Evolutionary conservation across 2,329 filamentous ascomycete genomes (phyloP).

Genomic region (Cryphonectria carpinicola): DNA sequence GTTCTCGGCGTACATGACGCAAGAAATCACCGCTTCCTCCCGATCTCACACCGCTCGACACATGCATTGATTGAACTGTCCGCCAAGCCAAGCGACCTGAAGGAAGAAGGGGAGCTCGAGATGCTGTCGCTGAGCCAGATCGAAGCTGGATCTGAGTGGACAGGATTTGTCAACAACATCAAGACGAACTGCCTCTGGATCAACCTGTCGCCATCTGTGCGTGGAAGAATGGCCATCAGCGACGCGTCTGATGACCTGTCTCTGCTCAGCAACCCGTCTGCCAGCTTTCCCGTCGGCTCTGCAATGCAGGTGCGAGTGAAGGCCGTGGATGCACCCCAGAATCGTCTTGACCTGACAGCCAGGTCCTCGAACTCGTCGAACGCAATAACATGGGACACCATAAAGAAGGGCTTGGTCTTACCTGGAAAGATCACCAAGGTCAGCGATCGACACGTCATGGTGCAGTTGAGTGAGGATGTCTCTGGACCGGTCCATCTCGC

Average conservation of each 20-base stretch:
- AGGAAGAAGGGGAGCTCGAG: slow-evolving; percentile 43
- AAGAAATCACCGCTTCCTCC: slow-evolving; percentile 86
- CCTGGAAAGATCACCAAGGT: slow-evolving; percentile 84
- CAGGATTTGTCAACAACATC: slow-evolving; percentile 92
- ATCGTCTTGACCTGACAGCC: slow-evolving; percentile 82
- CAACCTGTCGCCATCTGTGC: slow-evolving; percentile 84
- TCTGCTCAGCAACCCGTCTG: slow-evolving; percentile 72
- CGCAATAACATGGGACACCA: slow-evolving; percentile 67
- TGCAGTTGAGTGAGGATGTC: slow-evolving; percentile 81
- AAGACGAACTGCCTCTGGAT: slow-evolving; percentile 83
- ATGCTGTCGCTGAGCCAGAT: slow-evolving; percentile 74
- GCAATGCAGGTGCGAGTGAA: slow-evolving; percentile 82
- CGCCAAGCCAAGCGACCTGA: slow-evolving; percentile 71
- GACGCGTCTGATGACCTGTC: slow-evolving; percentile 89
- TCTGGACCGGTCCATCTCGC: slow-evolving; percentile 80
- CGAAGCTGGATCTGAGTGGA: slow-evolving; percentile 69
- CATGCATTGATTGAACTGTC: slow-evolving; percentile 89
- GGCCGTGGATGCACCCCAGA: slow-evolving; percentile 71
- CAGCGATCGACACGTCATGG: slow-evolving; percentile 79
- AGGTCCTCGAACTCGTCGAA: slow-evolving; percentile 63
- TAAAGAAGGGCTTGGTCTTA: slow-evolving; percentile 80
- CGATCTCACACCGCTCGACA: slow-evolving; percentile 81
- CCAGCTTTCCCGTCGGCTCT: slow-evolving; percentile 88
- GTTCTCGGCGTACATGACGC: slow-evolving; percentile 89
- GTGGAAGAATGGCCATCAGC: slow-evolving; percentile 79